Evolutionary conservation across 805 yeast species (phyloP).

Genomic region (Zygotorulaspora sp.): DNA sequence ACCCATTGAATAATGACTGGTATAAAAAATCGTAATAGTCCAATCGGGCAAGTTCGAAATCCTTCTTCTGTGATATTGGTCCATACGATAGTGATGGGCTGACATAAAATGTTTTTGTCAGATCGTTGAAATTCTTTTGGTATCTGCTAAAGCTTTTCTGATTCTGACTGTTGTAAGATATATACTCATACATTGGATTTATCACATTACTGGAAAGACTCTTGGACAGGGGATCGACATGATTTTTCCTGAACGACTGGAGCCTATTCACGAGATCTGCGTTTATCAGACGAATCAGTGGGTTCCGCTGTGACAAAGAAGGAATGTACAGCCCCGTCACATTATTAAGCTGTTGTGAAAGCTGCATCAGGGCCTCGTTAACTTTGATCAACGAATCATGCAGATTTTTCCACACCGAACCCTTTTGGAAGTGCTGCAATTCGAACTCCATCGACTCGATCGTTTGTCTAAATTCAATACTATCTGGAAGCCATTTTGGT

Average conservation of each 20-base stretch:
- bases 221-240: slow-evolving; percentile 2
- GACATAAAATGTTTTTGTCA: slow-evolving; percentile 12
- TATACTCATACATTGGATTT: slow-evolving; percentile 7
- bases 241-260: not conserved
- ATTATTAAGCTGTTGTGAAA: not conserved
- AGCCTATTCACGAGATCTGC: slow-evolving; percentile 4
- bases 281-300: slow-evolving; percentile 7
- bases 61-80: slow-evolving; percentile 8
- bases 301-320: slow-evolving; percentile 1
- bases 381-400: slow-evolving; percentile 5
- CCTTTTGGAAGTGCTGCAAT: slow-evolving; percentile 5
- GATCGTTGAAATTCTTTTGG: slow-evolving; percentile 16
- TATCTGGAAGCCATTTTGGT: slow-evolving; percentile 10
- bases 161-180: slow-evolving; percentile 7
- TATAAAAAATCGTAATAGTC: slow-evolving; percentile 14
- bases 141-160: slow-evolving; percentile 6
- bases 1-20: slow-evolving; percentile 9
- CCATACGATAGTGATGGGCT: slow-evolving; percentile 6
- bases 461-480: slow-evolving; percentile 4
- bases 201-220: slow-evolving; percentile 4
- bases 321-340: not conserved
- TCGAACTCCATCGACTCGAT: slow-evolving; percentile 4
- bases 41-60: slow-evolving; percentile 16
- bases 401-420: slow-evolving; percentile 3
- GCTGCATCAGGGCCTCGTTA: slow-evolving; percentile 3